phyloP scores from a whole-genome alignment of 495 filamentous ascomycete species.

The Chaetomium tenue region DNA sequence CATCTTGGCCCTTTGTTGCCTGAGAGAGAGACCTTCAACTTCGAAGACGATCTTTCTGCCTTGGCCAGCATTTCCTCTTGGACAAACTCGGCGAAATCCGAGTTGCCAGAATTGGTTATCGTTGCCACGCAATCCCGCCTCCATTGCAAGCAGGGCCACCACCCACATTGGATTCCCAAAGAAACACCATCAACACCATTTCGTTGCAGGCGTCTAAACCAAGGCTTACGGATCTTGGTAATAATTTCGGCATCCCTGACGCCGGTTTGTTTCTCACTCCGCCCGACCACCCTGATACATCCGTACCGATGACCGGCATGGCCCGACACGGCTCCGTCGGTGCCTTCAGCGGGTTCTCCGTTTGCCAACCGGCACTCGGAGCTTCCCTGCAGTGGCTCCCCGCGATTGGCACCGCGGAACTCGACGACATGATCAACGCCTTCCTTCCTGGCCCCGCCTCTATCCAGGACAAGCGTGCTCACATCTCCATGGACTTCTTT shows the following conservation, averaged over 20 bases:
- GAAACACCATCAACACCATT: background rate
- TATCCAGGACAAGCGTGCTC: conserved; percentile 53
- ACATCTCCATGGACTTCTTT: conserved; percentile 56
- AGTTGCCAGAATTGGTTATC: conserved; percentile 4
- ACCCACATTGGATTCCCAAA: conserved; percentile 12
- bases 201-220: conserved; percentile 9
- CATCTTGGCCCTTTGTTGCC: background rate
- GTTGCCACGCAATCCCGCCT: background rate
- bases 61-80: background rate
- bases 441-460: conserved; percentile 50
- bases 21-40: background rate
- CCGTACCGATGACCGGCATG: conserved; percentile 37
- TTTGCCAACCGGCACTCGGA: conserved; percentile 51
- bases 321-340: conserved; percentile 41
- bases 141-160: background rate
- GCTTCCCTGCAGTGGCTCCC: conserved; percentile 54
- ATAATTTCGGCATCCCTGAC: conserved; percentile 6
- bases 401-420: conserved; percentile 51
- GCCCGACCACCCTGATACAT: conserved; percentile 7
- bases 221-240: conserved; percentile 16
- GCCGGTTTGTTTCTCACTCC: conserved; percentile 14
- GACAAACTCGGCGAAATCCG: conserved; percentile 10
- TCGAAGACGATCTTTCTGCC: background rate
- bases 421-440: conserved; percentile 53
- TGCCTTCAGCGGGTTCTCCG: conserved; percentile 48